phyloP scores from a whole-genome alignment of 1,139 yeast species.

The Spathaspora sp. region DNA sequence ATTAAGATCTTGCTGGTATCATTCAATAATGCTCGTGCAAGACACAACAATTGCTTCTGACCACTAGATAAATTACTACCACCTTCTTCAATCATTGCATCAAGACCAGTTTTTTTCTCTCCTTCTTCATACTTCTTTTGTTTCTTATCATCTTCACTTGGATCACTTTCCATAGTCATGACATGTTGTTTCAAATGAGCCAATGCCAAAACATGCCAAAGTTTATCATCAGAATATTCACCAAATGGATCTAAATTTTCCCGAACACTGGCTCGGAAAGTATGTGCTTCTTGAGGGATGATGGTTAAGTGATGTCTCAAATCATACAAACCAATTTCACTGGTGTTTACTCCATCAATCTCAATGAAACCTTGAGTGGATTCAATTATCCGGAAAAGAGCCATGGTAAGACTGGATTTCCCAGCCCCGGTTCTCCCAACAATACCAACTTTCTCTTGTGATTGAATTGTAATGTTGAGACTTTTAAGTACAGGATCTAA shows the following conservation, averaged over 20 bases:
- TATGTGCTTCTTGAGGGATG: slow-evolving; percentile 71
- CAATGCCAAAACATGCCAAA: slow-evolving; percentile 54
- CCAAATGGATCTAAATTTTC: slow-evolving; percentile 63
- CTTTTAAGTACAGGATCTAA: slow-evolving; percentile 32
- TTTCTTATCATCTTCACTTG: slow-evolving; percentile 17
- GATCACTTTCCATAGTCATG: slow-evolving; percentile 25
- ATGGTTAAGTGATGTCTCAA: slow-evolving; percentile 58
- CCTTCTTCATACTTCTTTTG: slow-evolving; percentile 25
- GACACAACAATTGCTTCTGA: slow-evolving; percentile 72
- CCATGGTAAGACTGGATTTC: slow-evolving; percentile 33
- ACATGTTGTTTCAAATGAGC: slow-evolving; percentile 55
- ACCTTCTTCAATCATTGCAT: slow-evolving; percentile 57
- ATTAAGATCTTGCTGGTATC: slow-evolving; percentile 61
- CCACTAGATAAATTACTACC: slow-evolving; percentile 79
- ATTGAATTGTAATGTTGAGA: slow-evolving; percentile 24
- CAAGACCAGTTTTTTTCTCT: slow-evolving; percentile 28
- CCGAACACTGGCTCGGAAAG: slow-evolving; percentile 62
- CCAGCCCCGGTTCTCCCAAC: slow-evolving; percentile 43
- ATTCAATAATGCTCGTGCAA: slow-evolving; percentile 67
- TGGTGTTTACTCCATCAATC: slow-evolving; percentile 53
- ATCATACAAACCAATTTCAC: slow-evolving; percentile 47
- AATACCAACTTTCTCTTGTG: slow-evolving; percentile 34
- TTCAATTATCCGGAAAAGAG: slow-evolving; percentile 34
- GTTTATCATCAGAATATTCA: slow-evolving; percentile 48
- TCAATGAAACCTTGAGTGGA: slow-evolving; percentile 27